Evolutionary conservation across 805 yeast genomes (phyloP), one percentile per base, ranked within the genome.

Genomic region (Teunomyces stri): DNA sequence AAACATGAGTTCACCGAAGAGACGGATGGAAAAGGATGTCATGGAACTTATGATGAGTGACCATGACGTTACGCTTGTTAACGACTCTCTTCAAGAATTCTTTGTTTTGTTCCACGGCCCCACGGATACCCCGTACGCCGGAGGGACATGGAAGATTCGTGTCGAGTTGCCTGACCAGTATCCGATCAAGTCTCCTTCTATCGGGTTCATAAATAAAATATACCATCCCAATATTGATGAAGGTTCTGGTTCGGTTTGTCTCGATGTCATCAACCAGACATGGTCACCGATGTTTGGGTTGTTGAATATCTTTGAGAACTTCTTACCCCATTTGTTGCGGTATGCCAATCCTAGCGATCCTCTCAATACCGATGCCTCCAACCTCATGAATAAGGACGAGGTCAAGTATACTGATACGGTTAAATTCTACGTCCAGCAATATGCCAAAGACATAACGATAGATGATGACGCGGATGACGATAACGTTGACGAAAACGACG

Each of bases 281-380:
- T 92, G 99, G 99, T 87, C 96, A 36, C 98, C 99, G 1, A 87
- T 92, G 89, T 92, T 90, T 72, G 97, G 94, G 46, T 78, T 94
- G 54, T 74, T 84, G 54, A 94, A 94, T 63, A 87, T 92, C 21
- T 89, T 94, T 63, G 98, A 92, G 60, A 85, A 89, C 62, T 94
- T 92, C 70, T 70, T 92, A 50, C 99, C 99, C 5, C 98, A 95
- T 58, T 70, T 92, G 48, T 72, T 92, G 51, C 80, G 91, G 46
- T 94, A 92, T 60, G 97, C 98, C 15, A 92, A 92, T 60, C 92
- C 98, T 1, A 75, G 92, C 11, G 99, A 92, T 64, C 99, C 99
- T 1, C 75, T 92, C 52, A 92, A 92, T 60, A 84, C 90, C 9
- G 94, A 87, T 50, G 98, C 98, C 0, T 88, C 96, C 5, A 81